Percentiles rank a stretch among this genome's conserved stretches.
These are phyloP conservation scores for Candida vaughaniae DNA, from an alignment of 805 yeast genomes.

Conservation along the genomic window DNA sequence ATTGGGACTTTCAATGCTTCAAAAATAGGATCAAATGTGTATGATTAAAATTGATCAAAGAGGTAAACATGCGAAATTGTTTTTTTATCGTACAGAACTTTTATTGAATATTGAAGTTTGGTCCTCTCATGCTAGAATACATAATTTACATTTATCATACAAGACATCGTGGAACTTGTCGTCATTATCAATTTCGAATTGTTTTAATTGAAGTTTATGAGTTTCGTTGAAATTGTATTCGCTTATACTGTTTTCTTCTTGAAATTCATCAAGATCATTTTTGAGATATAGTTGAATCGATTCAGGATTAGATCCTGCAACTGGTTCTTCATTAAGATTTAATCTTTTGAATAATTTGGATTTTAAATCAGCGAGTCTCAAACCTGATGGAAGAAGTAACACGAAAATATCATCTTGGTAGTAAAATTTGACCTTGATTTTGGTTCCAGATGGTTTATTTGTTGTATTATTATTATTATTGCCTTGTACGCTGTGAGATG, in stretches of 20 bases:
- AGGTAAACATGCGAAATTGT: too few species aligned
- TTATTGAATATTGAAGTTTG: too few species aligned
- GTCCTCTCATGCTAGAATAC: slow-evolving; percentile 27
- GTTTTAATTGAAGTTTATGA: slow-evolving; percentile 26
- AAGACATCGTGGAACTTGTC: slow-evolving; percentile 37
- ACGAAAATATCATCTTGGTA: slow-evolving; percentile 83
- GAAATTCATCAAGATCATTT: slow-evolving; percentile 42
- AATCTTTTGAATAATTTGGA: slow-evolving; percentile 51
- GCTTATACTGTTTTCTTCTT: slow-evolving; percentile 27
- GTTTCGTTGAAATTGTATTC: slow-evolving; percentile 26
- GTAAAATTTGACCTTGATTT: slow-evolving; percentile 69
- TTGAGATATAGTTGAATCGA: slow-evolving; percentile 38
- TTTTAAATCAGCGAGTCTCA: slow-evolving; percentile 49
- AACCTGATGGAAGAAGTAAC: slow-evolving; percentile 50
- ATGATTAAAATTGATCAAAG: too few species aligned
- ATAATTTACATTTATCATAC: slow-evolving; percentile 44
- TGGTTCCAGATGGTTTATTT: slow-evolving; percentile 16
- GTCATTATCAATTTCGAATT: slow-evolving; percentile 39
- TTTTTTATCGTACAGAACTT: too few species aligned
- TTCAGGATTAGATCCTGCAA: slow-evolving; percentile 11
- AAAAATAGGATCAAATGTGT: too few species aligned
- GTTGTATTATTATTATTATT: too few species aligned
- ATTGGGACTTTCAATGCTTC: too few species aligned
- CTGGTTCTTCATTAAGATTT: slow-evolving; percentile 33
- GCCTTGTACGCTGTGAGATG: neutral